Evolutionary conservation across 2,329 filamentous ascomycete species (phyloP), one percentile per base, ranked within the genome.

Genomic region (Fonsecaea multimorphosa): DNA sequence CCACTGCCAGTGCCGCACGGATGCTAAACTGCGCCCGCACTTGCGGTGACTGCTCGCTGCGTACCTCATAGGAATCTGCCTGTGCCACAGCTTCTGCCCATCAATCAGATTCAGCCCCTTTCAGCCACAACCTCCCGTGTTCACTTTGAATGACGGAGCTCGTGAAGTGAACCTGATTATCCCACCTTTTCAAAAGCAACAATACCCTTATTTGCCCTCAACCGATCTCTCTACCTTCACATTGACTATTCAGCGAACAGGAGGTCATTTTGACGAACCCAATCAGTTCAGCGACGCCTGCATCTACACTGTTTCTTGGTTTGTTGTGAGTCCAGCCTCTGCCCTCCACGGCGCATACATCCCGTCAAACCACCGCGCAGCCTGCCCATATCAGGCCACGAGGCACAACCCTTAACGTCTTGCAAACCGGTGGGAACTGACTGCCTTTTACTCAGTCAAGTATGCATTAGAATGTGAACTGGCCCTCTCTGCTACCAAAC

Each of bases 91-190:
- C 51, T 24, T 32, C 58, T n/a, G 24, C 14, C n/a, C 38, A 38
- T 44, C 59, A 44, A 19, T 38, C 22, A 22, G 44, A 44, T 12
- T 38, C 22, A 22, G 44, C 19, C 44, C 55, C 24, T 31, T 55
- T 56, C 51, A 63, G 61, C 54, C 61, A 63, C 54, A 61, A 6
- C 16, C 12, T 22, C 19, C 36, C 22, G 56, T 54, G 24, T 49
- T 58, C 56, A 58, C 22, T n/a, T 58, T 61, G 49, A 52, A 66
- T 66, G 63, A 66, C 59, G 63, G 63, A 66, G 63, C 58, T 62
- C 63, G 51, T 54, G 12, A 52, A 40, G 38, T 53, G 44, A 60
- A 66, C 58, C 51, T 61, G 63, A 62, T 58, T 62, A 66, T 66
- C 63, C 58, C 63, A 62, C 63, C 54, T 62, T 61, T 61, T 34